Evolutionary conservation across 164 flowering plant genomes (phyloP).

Genomic region (Piper betle): DNA sequence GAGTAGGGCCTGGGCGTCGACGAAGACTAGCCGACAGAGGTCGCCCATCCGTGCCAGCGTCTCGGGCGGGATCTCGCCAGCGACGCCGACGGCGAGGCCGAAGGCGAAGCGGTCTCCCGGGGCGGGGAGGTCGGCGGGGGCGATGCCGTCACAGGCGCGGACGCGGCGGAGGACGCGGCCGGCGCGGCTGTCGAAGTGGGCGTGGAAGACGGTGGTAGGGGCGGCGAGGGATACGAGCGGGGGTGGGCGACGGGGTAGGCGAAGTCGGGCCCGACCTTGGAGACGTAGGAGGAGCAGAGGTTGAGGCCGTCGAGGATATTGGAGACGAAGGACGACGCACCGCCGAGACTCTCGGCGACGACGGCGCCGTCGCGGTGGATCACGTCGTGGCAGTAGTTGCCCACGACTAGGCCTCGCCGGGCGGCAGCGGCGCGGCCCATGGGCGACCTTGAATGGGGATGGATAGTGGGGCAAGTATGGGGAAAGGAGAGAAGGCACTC

Average conservation of each 20-base stretch:
- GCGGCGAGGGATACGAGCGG: constrained; percentile 8
- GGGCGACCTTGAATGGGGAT: too few relatives aligned
- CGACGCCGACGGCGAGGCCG: constrained; percentile 91
- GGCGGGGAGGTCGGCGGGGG: constrained; percentile 48
- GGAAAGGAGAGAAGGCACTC: too few relatives aligned
- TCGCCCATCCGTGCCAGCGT: constrained; percentile 67
- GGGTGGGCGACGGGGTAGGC: constrained; percentile 28
- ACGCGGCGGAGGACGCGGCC: constrained; percentile 62
- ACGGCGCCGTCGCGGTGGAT: constrained; percentile 43
- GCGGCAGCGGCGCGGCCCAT: not conserved
- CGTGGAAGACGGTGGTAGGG: constrained; percentile 43
- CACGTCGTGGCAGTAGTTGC: constrained; percentile 94
- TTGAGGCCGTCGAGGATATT: constrained; percentile 46
- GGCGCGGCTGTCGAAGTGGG: constrained; percentile 32
- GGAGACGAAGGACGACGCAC: constrained; percentile 79
- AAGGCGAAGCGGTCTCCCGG: constrained; percentile 23
- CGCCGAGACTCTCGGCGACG: constrained; percentile 72
- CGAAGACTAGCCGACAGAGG: constrained; percentile 56
- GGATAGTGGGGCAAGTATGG: too few relatives aligned
- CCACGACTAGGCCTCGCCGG: constrained; percentile 42
- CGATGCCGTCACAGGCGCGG: constrained; percentile 49
- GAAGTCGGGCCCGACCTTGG: constrained; percentile 79
- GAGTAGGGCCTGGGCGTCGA: constrained; percentile 75
- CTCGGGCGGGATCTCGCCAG: constrained; percentile 73
- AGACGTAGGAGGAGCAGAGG: constrained; percentile 29